Conservation (phyloP, 768 basidiomycete species). For the Boletus rex-veris region DNA sequence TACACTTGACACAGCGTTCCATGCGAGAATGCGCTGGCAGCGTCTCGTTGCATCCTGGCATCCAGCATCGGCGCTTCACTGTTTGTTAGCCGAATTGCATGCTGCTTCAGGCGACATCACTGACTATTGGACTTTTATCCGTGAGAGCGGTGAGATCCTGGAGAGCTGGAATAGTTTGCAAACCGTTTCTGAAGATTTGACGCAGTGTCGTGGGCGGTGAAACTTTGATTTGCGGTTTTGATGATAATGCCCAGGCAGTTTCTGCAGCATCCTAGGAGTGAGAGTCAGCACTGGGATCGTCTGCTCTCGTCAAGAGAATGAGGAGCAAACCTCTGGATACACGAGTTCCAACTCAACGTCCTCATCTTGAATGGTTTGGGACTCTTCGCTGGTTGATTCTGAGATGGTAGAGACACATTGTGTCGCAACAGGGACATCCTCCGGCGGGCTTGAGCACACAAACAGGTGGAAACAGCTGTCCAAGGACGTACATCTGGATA, state of each 20-base stretch:
- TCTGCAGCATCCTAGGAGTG: constrained; percentile 10
- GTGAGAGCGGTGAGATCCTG: not conserved
- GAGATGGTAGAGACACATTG: not conserved
- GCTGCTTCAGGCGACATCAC: not conserved
- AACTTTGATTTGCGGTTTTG: not conserved
- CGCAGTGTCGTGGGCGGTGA: not conserved
- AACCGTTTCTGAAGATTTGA: not conserved
- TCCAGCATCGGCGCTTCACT: constrained; percentile 16
- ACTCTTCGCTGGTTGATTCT: not conserved
- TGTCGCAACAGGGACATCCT: constrained; percentile 2
- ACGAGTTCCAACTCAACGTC: constrained; percentile 15
- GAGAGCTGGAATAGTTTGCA: constrained; percentile 3
- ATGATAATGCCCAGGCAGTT: not conserved
- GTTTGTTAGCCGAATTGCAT: not conserved
- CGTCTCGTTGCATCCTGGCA: constrained; percentile 12
- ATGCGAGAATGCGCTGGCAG: constrained; percentile 4
- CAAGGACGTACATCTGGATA: constrained; percentile 24
- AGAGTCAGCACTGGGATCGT: not conserved
- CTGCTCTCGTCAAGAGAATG: not conserved
- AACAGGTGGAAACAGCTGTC: too few species aligned
- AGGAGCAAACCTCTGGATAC: constrained; percentile 12
- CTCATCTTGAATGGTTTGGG: not conserved
- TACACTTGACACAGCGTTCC: constrained; percentile 21
- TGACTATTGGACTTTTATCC: constrained; percentile 1
- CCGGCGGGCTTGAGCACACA: not conserved